Base-by-base conservation (phyloP, 495 filamentous ascomycete genomes). In the Hyaloscypha hepaticicola region DNA sequence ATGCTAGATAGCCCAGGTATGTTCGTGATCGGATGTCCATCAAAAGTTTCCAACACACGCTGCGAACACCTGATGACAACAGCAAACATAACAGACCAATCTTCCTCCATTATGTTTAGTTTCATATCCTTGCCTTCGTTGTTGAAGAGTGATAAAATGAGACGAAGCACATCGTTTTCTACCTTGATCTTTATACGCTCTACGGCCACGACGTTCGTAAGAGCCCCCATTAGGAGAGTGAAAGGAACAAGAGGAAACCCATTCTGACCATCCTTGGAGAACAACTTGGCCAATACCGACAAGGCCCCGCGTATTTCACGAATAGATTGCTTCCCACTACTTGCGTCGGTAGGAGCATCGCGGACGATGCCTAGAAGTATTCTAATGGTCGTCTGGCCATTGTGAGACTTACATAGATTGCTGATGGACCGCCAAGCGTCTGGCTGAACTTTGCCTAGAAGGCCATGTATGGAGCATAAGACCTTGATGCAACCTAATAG, bases 391-490 rank as follows among this genome's bases (percentile, higher is more conserved):
- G 87, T 86, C 58, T 85, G 83, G 31, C 90, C 89, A 65, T 91
- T 85, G 66, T 92, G 90, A 4, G 92, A 96, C 69, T 83, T 88
- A 67, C 88, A 90, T 8, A 96, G 77, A 71, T 90, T 93, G 71
- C 83, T 82, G 38, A 95, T 83, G 21, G 89, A 86, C 55, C 86
- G 84, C 81, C 92, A 96, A 6, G 91, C 87, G 25, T 85, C 84
- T 38, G 90, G 87, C 58, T 86, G 83, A 21, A 93, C 80, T 56
- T 80, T 80, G 33, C 82, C 83, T 22, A 96, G 84, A 22, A 91
- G 85, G 56, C 88, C 87, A 72, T 93, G 89, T 27, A 94, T 91
- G 61, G 87, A 88, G 75, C 91, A 94, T 57, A 97, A 80, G 19
- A 95, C 84, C 71, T 91, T 86, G 24, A 97, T 77, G 69, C 91